Conservation (phyloP, 2,329 filamentous ascomycete genomes). For the Nemania sp. region DNA sequence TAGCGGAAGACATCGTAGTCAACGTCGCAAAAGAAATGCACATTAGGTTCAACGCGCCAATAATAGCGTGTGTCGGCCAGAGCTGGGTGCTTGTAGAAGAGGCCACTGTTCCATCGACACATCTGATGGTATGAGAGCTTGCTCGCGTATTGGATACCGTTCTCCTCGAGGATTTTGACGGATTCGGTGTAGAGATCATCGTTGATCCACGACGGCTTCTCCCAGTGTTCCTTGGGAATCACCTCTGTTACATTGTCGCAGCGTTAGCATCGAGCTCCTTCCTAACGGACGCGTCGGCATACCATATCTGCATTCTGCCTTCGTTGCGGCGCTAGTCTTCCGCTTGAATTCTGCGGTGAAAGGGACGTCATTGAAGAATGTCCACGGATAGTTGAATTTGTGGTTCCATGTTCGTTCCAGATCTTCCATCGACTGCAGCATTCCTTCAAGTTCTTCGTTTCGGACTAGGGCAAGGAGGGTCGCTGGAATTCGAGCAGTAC, state of each 20-base stretch:
- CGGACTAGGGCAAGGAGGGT: constrained; percentile 90
- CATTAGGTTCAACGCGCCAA: constrained; percentile 98
- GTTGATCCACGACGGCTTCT: constrained; percentile 89
- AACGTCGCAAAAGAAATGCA: constrained; percentile 98
- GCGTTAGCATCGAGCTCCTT: constrained; percentile 34
- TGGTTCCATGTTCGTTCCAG: constrained; percentile 94
- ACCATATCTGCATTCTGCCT: constrained; percentile 87
- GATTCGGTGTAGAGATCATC: constrained; percentile 83
- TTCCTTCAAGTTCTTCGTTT: constrained; percentile 82
- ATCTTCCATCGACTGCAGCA: constrained; percentile 87
- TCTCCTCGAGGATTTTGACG: constrained; percentile 76
- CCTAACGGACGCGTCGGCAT: constrained; percentile 30
- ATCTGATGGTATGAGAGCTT: constrained; percentile 96
- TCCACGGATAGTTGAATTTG: constrained; percentile 99
- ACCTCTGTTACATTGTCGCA: constrained; percentile 66
- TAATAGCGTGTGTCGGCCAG: constrained; percentile 84
- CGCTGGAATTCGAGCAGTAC: constrained; percentile 86
- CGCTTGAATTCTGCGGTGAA: constrained; percentile 93
- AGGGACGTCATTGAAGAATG: constrained; percentile 95
- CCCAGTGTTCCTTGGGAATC: constrained; percentile 96
- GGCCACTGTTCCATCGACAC: constrained; percentile 98
- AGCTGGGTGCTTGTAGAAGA: constrained; percentile 96
- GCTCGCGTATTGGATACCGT: constrained; percentile 86
- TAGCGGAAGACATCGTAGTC: constrained; percentile 98
- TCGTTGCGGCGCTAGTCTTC: constrained; percentile 78